Conservation (phyloP, 805 yeast species). For the Candida golubevii region DNA sequence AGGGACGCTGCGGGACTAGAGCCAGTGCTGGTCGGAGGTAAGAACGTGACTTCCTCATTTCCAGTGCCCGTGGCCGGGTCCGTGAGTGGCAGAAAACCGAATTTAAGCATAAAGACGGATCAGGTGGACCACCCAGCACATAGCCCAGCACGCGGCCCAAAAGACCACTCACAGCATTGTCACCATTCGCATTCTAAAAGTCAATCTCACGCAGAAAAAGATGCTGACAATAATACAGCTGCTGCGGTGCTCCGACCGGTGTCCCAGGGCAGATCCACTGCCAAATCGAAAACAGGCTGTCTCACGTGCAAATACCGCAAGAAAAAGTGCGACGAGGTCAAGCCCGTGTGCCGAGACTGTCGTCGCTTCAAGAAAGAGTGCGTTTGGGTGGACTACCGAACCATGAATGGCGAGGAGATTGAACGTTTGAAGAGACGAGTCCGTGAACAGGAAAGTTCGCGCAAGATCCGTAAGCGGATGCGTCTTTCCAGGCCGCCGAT, state of each 20-base stretch:
- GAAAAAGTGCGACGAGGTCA: constrained; percentile 51
- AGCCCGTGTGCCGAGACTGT: constrained; percentile 51
- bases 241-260: background rate
- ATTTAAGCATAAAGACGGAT: too few species aligned
- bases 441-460: constrained; percentile 34
- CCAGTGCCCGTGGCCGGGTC: too few species aligned
- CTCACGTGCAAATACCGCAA: constrained; percentile 64
- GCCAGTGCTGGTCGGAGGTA: too few species aligned
- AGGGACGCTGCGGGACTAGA: too few species aligned
- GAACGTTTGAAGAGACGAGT: constrained; percentile 33
- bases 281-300: constrained; percentile 54
- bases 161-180: too few species aligned
- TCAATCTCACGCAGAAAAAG: background rate
- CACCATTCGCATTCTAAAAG: too few species aligned
- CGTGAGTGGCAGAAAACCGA: too few species aligned
- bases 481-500: background rate
- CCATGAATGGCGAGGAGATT: constrained; percentile 41
- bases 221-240: background rate
- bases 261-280: constrained; percentile 1
- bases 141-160: background rate
- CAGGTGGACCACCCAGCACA: background rate
- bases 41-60: too few species aligned
- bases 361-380: constrained; percentile 43
- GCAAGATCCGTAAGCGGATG: constrained; percentile 39
- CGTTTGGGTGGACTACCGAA: constrained; percentile 40